These are phyloP conservation scores for Phanerochaete carnosa DNA, from an alignment of 768 basidiomycete genomes.

Conservation along the genomic window DNA sequence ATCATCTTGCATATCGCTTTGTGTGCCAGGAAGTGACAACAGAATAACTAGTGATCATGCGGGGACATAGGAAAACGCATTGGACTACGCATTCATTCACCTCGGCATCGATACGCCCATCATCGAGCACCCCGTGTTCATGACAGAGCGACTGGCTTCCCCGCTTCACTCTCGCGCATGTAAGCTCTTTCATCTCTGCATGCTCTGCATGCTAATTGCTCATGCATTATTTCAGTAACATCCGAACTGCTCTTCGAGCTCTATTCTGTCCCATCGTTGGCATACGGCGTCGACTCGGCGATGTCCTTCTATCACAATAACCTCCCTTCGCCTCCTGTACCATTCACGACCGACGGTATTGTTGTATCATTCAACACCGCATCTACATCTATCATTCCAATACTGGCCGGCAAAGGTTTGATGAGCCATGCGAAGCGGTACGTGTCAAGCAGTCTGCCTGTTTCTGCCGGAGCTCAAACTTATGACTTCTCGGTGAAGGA, in stretches of 20 bases:
- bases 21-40: conserved; percentile 1
- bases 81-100: conserved; percentile 89
- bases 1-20: background rate
- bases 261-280: conserved; percentile 80
- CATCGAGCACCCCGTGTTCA: conserved; percentile 85
- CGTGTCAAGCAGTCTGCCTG: conserved; percentile 8
- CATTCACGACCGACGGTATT: conserved; percentile 69
- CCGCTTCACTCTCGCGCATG: conserved; percentile 85
- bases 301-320: conserved; percentile 92
- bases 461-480: background rate
- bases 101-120: conserved; percentile 76
- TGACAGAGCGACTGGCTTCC: conserved; percentile 89
- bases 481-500: conserved; percentile 46
- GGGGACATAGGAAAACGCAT: conserved; percentile 76
- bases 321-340: conserved; percentile 30
- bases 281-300: conserved; percentile 85
- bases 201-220: background rate
- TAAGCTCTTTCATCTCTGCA: conserved; percentile 40
- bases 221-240: conserved; percentile 54
- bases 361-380: conserved; percentile 90
- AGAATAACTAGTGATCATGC: conserved; percentile 12
- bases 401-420: conserved; percentile 78
- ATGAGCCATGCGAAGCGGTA: conserved; percentile 87
- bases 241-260: conserved; percentile 96
- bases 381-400: conserved; percentile 87